These are phyloP conservation scores for Fomitopsis palustris DNA, from an alignment of 1,284 basidiomycete species.

Conservation along the genomic window DNA sequence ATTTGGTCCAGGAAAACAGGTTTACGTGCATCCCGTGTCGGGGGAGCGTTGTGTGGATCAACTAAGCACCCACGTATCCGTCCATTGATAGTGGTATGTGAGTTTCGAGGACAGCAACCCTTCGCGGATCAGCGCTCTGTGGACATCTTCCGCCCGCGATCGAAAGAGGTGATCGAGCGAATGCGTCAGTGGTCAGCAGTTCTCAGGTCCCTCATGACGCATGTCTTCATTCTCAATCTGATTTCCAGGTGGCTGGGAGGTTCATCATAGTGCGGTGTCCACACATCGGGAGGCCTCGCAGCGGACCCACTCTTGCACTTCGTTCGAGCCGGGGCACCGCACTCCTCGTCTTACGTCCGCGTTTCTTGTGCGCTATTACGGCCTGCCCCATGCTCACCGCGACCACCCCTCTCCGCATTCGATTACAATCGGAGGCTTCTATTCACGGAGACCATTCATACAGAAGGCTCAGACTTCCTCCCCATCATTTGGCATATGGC, in stretches of 20 bases:
- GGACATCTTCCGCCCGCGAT: neutral
- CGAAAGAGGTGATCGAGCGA: neutral
- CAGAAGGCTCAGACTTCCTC: neutral
- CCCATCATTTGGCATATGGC: neutral
- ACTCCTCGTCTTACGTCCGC: no score
- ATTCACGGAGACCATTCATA: neutral
- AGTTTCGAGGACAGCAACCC: neutral
- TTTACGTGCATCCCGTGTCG: neutral
- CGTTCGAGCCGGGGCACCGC: no score
- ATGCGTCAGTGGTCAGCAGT: neutral
- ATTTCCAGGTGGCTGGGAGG: no score
- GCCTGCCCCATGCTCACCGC: no score
- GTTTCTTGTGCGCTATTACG: no score
- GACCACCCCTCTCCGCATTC: neutral
- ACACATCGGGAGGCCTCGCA: no score
- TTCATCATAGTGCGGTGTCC: no score
- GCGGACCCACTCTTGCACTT: no score
- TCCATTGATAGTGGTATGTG: neutral
- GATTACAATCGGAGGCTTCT: neutral
- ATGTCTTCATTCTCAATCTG: neutral
- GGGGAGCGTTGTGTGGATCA: neutral
- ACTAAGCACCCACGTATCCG: neutral
- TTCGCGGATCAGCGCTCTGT: neutral
- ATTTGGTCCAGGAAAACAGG: neutral
- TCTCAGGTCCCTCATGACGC: neutral